A percentile compares a stretch with the other conserved stretches of the same genome.
phyloP scores from a whole-genome alignment of 768 basidiomycete genomes.

The Russula olivacea region DNA sequence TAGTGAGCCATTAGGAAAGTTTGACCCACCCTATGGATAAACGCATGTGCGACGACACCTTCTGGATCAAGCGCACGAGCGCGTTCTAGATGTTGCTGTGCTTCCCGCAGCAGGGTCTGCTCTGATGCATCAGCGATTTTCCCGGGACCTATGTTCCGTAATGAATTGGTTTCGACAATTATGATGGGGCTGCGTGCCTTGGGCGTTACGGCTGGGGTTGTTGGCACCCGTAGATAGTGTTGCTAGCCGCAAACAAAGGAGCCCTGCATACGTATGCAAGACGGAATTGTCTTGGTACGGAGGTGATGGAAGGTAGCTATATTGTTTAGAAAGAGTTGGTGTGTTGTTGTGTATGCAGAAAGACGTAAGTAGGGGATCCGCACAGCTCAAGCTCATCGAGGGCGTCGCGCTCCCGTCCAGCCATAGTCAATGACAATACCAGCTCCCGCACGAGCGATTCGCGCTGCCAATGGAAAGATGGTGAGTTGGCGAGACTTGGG shows the following conservation, averaged over 20 bases:
- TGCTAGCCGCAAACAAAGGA: constrained; percentile 61
- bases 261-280: constrained; percentile 78
- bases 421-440: constrained; percentile 56
- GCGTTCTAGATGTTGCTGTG: constrained; percentile 61
- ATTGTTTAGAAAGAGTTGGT: constrained; percentile 9
- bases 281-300: constrained; percentile 80
- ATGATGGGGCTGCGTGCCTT: constrained; percentile 13
- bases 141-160: neutral
- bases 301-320: constrained; percentile 78
- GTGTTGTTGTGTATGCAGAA: neutral
- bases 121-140: constrained; percentile 26
- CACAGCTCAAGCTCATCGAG: constrained; percentile 84
- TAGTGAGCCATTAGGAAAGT: neutral
- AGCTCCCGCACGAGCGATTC: constrained; percentile 73
- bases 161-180: neutral
- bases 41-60: constrained; percentile 46
- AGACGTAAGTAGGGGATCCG: constrained; percentile 20
- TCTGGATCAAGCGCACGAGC: constrained; percentile 54
- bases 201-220: neutral
- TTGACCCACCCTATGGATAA: constrained; percentile 47
- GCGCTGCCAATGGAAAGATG: constrained; percentile 43
- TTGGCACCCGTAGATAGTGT: constrained; percentile 37
- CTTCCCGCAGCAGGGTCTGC: constrained; percentile 41
- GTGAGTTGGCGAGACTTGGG: neutral
- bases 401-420: constrained; percentile 57